Evolutionary conservation across 2,329 filamentous ascomycete species (phyloP), one percentile per base, ranked within the genome.

Genomic region (Diplocarpon rosae): DNA sequence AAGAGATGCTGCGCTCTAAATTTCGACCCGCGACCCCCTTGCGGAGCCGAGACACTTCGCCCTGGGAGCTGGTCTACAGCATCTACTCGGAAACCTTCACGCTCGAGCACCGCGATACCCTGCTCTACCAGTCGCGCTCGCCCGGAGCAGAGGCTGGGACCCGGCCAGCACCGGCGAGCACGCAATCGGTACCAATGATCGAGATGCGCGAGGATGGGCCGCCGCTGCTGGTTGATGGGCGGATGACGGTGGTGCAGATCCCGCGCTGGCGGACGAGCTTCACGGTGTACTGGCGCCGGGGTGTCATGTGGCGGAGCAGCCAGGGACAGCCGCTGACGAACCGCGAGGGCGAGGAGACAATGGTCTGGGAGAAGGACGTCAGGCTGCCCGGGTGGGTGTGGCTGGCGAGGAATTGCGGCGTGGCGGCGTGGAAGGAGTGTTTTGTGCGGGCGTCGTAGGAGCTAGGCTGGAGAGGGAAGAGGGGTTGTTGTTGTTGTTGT

Each of bases 1-100:
- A 20, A 42, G 30, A 32, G 11, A 5, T 14, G 30, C 30, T 32
- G 9, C 20, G 24, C 7, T 20, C 31, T 12, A 8, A 24, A 11
- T 17, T 31, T 8, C 31, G 31, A 16, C 20, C 20, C 11, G 14
- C 39, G 4, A 17, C 39, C 15, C 8, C 13, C 13, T n/a, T 2
- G 12, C 7, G n/a, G 5, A 15, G 24, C 32, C 3, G 20, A 24
- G 20, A 24, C 20, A 24, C 20, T 7, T 35, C 39, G 11, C 43
- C 47, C 15, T 37, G 47, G 14, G 45, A 51, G 33, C 32, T 53
- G 11, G 42, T 54, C 20, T 56, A 54, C 45, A 51, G 48, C 11
- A 42, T 53, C 9, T 39, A 36, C 1, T 47, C 46, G 7, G 33
- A 46, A 1, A 44, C 33, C 2, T 54, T 54, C 41, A 37, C 44